Evolutionary conservation across 2,329 filamentous ascomycete species (phyloP), one percentile per base, ranked within the genome.

Genomic region (Exophiala sp.): DNA sequence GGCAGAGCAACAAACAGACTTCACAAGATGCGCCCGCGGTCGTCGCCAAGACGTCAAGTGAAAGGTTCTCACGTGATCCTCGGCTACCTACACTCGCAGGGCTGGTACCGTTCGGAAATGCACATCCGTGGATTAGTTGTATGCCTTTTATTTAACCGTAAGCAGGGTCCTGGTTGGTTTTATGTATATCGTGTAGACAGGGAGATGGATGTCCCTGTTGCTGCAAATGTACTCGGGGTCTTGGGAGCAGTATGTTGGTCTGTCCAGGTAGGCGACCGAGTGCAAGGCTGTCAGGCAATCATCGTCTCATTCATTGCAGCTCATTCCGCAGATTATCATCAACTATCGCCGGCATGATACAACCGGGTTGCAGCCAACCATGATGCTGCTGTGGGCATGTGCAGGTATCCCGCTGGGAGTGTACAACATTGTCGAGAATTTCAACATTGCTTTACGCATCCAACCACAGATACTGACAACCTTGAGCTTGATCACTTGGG

Each of bases 351-450:
- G 85, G 1, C 84, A 87, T 65, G 77, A 86, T 71, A 84, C 84
- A 1, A 79, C 75, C 0, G 85, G 85, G 0, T 73, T 88, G 0
- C 84, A 87, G 46, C 78, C 81, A 0, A 81, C 82, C 0, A 87
- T 88, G 85, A 88, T 88, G 84, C 78, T 88, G 66, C 74, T 87
- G 2, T 88, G 85, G 78, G 82, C 83, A 0, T 81, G 77, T 71
- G 85, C 85, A 1, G 85, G 85, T 0, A 80, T 88, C 0, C 85
- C 85, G 0, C 72, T 88, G 0, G 86, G 85, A 2, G 78, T 81
- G 10, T 82, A 82, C 66, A 82, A 81, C 59, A 80, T 82, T 34
- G 76, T 78, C 1, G 72, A 75, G 48, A 63, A 75, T 12, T 79
- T 80, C 68, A 81, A 79, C 56, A 64, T 81, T 38, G 78, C 79